A percentile compares a stretch with the other conserved stretches of the same genome.
Evolutionary conservation across 164 flowering plant genomes (phyloP).

Genomic region (Saururus chinensis): DNA sequence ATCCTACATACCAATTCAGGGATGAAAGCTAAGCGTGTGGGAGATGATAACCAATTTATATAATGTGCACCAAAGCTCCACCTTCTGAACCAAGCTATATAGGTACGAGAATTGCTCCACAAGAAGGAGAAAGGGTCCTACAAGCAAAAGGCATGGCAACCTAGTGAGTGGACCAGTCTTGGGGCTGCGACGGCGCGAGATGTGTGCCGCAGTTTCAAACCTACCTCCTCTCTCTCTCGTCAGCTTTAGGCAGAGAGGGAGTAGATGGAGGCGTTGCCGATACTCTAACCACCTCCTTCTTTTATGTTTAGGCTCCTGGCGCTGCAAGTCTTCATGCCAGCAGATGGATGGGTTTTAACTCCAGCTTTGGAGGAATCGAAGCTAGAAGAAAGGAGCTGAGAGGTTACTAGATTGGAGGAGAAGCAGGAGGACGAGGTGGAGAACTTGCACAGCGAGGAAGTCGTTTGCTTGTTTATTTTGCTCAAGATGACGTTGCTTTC

Average conservation of each 20-base stretch:
- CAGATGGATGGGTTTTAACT: background rate
- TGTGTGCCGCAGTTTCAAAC: background rate
- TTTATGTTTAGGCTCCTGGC: background rate
- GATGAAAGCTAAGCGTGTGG: no score
- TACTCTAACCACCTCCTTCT: slow-evolving; percentile 2
- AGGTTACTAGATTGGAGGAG: background rate
- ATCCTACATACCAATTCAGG: no score
- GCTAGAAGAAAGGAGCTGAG: background rate
- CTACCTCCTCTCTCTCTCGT: background rate
- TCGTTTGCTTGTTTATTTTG: no score
- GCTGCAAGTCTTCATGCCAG: no score
- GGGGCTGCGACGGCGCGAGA: no score
- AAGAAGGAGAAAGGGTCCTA: no score
- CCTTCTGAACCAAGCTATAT: no score
- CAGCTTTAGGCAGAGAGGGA: background rate
- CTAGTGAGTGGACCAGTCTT: no score
- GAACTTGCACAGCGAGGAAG: background rate
- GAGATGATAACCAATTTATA: no score
- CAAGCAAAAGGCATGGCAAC: no score
- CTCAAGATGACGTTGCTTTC: slow-evolving; percentile 5
- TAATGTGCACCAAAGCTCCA: no score
- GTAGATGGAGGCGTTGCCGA: slow-evolving; percentile 1
- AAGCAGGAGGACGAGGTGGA: background rate
- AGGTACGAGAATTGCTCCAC: no score
- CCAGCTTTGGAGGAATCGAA: background rate